Conservation (phyloP, 257 asterid genomes). For the Forsythia viridissima region DNA sequence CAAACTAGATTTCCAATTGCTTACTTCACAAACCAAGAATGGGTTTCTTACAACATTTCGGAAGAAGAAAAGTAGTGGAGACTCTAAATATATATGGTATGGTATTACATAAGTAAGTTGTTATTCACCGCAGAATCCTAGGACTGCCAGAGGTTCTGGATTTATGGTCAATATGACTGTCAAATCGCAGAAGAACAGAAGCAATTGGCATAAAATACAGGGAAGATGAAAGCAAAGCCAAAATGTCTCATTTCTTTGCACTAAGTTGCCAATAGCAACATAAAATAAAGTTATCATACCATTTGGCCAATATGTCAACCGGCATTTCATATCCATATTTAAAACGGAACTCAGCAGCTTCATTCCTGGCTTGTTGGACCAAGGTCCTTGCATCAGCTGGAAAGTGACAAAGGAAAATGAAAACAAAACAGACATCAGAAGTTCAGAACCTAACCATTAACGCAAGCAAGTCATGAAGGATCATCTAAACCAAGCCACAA, state of each 20-base stretch:
- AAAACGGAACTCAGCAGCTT: constrained; percentile 93
- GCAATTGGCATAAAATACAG: not conserved
- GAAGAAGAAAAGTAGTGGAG: not conserved
- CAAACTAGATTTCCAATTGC: not conserved
- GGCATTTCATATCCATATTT: constrained; percentile 97
- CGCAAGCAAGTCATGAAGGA: constrained; percentile 13
- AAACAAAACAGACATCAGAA: not conserved
- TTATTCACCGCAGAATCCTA: constrained; percentile 5
- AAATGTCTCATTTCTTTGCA: not conserved
- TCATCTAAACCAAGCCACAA: constrained; percentile 5
- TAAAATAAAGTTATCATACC: constrained; percentile 43
- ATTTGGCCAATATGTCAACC: constrained; percentile 83
- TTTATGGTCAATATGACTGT: not conserved
- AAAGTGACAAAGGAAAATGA: constrained; percentile 3
- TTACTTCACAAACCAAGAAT: not conserved
- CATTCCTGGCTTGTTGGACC: constrained; percentile 97
- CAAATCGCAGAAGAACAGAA: not conserved
- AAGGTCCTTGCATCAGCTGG: constrained; percentile 97
- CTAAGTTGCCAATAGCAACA: not conserved
- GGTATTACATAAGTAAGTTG: not conserved
- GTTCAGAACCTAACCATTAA: constrained; percentile 5
- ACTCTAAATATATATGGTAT: not conserved
- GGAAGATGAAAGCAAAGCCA: not conserved
- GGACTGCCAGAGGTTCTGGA: constrained; percentile 4
- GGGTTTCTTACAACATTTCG: not conserved